phyloP scores from a whole-genome alignment of 2,329 filamentous ascomycete species.

The Monilinia fructigena region DNA sequence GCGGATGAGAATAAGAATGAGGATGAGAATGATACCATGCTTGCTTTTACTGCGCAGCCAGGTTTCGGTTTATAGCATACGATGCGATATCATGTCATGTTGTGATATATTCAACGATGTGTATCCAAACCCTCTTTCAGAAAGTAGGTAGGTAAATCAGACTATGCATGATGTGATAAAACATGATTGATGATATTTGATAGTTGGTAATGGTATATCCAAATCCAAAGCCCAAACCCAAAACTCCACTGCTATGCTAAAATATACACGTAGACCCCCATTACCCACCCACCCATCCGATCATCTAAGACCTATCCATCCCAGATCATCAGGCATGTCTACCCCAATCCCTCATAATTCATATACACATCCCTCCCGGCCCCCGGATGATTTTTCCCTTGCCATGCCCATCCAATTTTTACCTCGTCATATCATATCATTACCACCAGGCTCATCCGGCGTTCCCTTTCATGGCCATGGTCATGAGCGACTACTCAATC shows the following conservation, averaged over 20 bases:
- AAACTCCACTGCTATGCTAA: conserved; percentile 14
- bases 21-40: conserved; percentile 6
- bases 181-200: not conserved
- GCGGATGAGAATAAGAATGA: not conserved
- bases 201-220: conserved; percentile 11
- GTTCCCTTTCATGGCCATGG: too few species aligned
- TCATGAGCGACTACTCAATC: too few species aligned
- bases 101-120: not conserved
- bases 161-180: not conserved
- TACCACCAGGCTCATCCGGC: too few species aligned
- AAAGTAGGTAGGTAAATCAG: not conserved
- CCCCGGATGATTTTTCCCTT: not conserved
- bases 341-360: not conserved
- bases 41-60: not conserved
- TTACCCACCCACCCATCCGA: not conserved
- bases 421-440: not conserved
- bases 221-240: not conserved
- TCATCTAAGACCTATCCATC: not conserved
- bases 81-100: not conserved
- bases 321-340: not conserved
- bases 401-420: not conserved
- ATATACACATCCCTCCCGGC: not conserved
- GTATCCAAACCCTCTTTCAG: not conserved
- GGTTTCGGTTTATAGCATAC: not conserved
- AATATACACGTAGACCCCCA: not conserved